Percentiles rank a stretch among this genome's conserved stretches.
These are phyloP conservation scores for Falciphora oryzae DNA, from an alignment of 2,329 filamentous ascomycete species.

Conservation along the genomic window DNA sequence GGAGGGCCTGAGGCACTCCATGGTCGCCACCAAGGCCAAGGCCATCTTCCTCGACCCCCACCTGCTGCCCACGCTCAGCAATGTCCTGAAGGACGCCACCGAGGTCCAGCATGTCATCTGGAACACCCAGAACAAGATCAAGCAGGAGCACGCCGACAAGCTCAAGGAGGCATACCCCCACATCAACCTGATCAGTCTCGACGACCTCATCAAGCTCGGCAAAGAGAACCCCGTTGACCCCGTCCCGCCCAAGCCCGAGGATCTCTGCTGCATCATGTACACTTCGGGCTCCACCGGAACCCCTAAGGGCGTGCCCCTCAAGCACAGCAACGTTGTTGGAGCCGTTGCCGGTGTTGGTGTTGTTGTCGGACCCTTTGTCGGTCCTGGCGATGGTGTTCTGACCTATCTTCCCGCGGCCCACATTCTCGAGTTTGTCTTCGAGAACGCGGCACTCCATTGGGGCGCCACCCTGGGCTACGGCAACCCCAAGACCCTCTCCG, in stretches of 20 bases:
- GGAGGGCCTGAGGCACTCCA: slow-evolving; percentile 67
- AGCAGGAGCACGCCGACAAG: slow-evolving; percentile 43
- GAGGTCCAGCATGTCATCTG: slow-evolving; percentile 48
- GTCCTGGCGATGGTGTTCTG: slow-evolving; percentile 70
- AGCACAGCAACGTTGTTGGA: slow-evolving; percentile 68
- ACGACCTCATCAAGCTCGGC: slow-evolving; percentile 45
- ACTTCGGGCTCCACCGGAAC: slow-evolving; percentile 79
- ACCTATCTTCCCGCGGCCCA: slow-evolving; percentile 84
- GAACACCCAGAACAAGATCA: slow-evolving; percentile 47
- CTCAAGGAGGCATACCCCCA: slow-evolving; percentile 43
- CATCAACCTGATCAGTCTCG: slow-evolving; percentile 43
- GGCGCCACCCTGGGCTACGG: slow-evolving; percentile 86
- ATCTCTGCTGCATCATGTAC: slow-evolving; percentile 68
- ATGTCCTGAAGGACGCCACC: slow-evolving; percentile 46
- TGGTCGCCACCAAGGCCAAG: slow-evolving; percentile 65
- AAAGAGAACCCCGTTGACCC: slow-evolving; percentile 62
- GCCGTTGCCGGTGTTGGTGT: slow-evolving; percentile 72
- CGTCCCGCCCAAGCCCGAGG: slow-evolving; percentile 63
- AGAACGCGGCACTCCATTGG: slow-evolving; percentile 79
- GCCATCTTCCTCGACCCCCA: slow-evolving; percentile 70
- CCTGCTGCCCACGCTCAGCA: slow-evolving; percentile 53
- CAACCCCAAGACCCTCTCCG: slow-evolving; percentile 78
- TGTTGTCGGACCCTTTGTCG: slow-evolving; percentile 71
- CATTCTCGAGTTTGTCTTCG: slow-evolving; percentile 87
- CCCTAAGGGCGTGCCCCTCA: slow-evolving; percentile 75